Base-by-base conservation (phyloP, 108 stramenopile species). In the Mediolabrus comicus region DNA sequence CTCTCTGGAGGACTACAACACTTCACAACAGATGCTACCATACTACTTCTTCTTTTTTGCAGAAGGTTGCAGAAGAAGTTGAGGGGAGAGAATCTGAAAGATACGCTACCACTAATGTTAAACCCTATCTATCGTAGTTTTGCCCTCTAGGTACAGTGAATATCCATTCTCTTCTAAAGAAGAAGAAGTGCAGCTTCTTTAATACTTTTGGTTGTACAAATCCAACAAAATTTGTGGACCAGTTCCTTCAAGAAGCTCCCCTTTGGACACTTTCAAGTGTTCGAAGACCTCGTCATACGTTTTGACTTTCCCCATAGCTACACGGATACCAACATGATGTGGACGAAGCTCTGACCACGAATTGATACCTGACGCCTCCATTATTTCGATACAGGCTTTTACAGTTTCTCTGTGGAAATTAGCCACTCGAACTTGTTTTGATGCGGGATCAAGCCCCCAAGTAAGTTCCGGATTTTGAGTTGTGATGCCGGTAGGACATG, bases 401-500 rank as follows among this genome's bases (percentile, higher is more conserved):
- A 95, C 87, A 13, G 92, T 95, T 35, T 67, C 83, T 51, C 67
- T 27, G 43, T 95, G 95, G 61, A 83, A 95, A 51, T 88, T 85
- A 28, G 63, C 74, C 28, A 93, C 95, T 8, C 95, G 81, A 7
- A 74, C 80, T 6, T 62, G 33, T 51, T 95, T 95, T 17, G 67
- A 64, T 3, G 36, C 25, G 24, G 80, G 77, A 81, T 90, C 80
- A 22, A 92, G 74, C 13, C 88, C 90, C 27, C 63, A 67, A 53
- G 63, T 84, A 14, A 96, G 69, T 4, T 84, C 79, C 9, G 55
- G 54, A 70, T 94, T 75, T 65, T 87, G 87, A 0, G 93, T 96
- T 3, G 95, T 83, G 27, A 96, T 88, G 2, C 95, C 95, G 6
- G 95, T 96, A 0, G 95, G 95, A 80, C 95, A 96, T 24, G 74